Base-by-base conservation (phyloP, 78 protist species). In the Monocercomonoides exilis region DNA sequence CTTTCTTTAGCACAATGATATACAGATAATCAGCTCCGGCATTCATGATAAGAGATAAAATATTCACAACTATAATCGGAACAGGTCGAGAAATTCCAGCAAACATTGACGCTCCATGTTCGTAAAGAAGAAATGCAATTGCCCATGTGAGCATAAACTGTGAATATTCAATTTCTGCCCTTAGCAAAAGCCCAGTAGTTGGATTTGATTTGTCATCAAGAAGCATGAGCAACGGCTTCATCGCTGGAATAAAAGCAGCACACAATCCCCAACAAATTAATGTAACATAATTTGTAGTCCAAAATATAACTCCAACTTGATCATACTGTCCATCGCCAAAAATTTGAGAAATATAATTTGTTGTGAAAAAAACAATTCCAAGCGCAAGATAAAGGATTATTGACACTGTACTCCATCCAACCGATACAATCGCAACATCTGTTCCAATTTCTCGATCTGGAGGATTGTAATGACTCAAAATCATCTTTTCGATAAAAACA, bases 321-420 rank as follows among this genome's bases (percentile, higher is more conserved):
- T 11, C 38, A 54, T 54, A 29, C 38, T 29, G 38, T 29, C 21
- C 70, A 54, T 54, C 21, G 21, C 21, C 70, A 29, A 54, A 11
- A 29, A 29, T 21, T 29, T 11, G 38, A 29, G 70, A 54, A 11
- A 54, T 29, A 11, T 11, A 11, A 54, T 29, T 54, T 21, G 70
- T 29, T 29, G 21, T 29, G 21, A 29, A 54, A 54, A 54, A 11
- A 54, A 11, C 21, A 21, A 54, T 54, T 54, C 70, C 70, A 54
- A 54, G 70, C 11, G 21, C 21, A 29, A 54, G 70, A 21, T 54
- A 54, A 29, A 21, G 11, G 21, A 54, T 54, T 21, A 54, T 21
- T 54, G 70, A 54, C 70, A 54, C 70, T 21, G 70, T 54, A 54
- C 70, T 54, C 70, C 70, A 54, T 54, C 70, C 70, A 54, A 54